Percentiles rank a stretch among this genome's conserved stretches.
Conservation (phyloP, 805 yeast genomes). For the Saccharomycopsis lassenensis region DNA sequence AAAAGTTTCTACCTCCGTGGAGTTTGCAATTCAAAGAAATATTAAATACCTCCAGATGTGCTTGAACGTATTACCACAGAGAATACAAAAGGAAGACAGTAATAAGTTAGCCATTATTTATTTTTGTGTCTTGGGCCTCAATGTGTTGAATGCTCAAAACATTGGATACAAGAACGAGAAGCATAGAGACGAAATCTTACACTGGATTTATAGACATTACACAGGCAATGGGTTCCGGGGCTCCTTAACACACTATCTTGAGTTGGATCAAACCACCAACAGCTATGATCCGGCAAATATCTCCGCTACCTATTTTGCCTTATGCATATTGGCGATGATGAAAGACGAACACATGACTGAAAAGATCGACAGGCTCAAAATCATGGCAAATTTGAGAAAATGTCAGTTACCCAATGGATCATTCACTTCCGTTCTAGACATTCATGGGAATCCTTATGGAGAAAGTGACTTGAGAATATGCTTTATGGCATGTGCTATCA, state of each 20-base stretch:
- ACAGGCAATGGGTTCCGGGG: constrained; percentile 47
- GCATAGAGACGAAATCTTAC: constrained; percentile 25
- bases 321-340: constrained; percentile 44
- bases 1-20: too few species aligned
- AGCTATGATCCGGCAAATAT: constrained; percentile 52
- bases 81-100: constrained; percentile 53
- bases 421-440: constrained; percentile 37
- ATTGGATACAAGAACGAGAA: constrained; percentile 22
- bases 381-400: constrained; percentile 41
- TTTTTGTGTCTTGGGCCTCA: constrained; percentile 56
- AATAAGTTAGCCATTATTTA: constrained; percentile 60
- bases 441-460: constrained; percentile 31
- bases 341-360: constrained; percentile 29
- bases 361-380: constrained; percentile 29
- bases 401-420: constrained; percentile 59
- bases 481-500: constrained; percentile 60
- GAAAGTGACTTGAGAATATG: constrained; percentile 66
- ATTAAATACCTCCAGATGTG: constrained; percentile 39
- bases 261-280: constrained; percentile 5
- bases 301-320: constrained; percentile 69
- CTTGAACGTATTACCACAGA: constrained; percentile 41
- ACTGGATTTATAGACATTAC: constrained; percentile 39
- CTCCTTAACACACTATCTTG: constrained; percentile 34
- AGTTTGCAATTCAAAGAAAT: constrained; percentile 21
- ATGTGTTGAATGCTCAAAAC: constrained; percentile 29